These are phyloP conservation scores for Cenchrus purpureus DNA, from an alignment of 176 grass and related monocot species.

Conservation along the genomic window DNA sequence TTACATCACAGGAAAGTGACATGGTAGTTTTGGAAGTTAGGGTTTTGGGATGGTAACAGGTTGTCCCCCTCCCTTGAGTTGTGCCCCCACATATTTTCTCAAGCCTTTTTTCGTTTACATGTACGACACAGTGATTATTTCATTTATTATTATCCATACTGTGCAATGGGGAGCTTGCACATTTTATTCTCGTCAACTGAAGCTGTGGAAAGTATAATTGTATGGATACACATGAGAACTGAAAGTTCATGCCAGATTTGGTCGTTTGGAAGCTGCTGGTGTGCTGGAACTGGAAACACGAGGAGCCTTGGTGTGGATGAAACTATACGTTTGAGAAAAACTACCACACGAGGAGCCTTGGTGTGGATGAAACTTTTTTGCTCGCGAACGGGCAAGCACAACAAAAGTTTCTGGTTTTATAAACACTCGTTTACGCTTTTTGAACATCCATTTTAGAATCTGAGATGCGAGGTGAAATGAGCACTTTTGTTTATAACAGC, in stretches of 20 bases:
- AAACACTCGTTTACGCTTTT: too few species aligned
- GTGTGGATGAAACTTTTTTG: background rate
- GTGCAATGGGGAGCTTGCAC: conserved; percentile 35
- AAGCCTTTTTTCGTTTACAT: conserved; percentile 36
- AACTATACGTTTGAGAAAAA: background rate
- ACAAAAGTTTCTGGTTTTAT: too few species aligned
- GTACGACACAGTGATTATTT: conserved; percentile 49
- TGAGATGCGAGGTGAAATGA: background rate
- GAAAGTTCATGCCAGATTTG: background rate
- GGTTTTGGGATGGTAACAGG: conserved; percentile 45
- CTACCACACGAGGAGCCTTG: background rate
- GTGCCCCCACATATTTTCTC: conserved; percentile 41
- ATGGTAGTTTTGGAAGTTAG: conserved; percentile 46
- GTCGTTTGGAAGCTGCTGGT: background rate
- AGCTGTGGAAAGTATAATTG: background rate
- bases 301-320: background rate
- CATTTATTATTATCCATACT: conserved; percentile 38
- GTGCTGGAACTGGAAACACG: too few species aligned
- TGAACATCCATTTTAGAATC: background rate
- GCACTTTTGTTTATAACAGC: background rate
- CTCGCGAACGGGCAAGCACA: background rate
- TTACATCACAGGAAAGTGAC: conserved; percentile 62
- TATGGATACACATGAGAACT: background rate
- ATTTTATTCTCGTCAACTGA: background rate
- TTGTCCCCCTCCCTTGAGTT: conserved; percentile 32